These are phyloP conservation scores for Lentinula edodes DNA, from an alignment of 768 basidiomycete genomes.

Conservation along the genomic window DNA sequence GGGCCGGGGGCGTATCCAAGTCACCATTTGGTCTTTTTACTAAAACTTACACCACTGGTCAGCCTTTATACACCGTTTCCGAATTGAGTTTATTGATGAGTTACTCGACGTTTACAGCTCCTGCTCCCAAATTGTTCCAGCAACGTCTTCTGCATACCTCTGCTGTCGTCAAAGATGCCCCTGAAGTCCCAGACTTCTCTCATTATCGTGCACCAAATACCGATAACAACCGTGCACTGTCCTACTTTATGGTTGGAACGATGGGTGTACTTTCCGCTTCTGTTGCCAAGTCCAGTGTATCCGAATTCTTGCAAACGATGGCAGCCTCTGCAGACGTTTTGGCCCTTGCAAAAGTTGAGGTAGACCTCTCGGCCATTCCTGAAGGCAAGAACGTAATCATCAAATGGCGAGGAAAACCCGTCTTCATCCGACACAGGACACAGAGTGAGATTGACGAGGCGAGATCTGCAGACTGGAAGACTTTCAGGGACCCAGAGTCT, in stretches of 20 bases:
- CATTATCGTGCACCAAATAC: constrained; percentile 70
- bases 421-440: constrained; percentile 98
- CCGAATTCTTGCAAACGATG: constrained; percentile 95
- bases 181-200: constrained; percentile 86
- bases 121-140: constrained; percentile 49
- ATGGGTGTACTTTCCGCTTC: constrained; percentile 93
- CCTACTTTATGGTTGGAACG: constrained; percentile 88
- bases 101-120: constrained; percentile 28
- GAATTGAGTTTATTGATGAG: background rate
- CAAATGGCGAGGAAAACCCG: constrained; percentile 99
- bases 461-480: constrained; percentile 76
- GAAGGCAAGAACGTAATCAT: constrained; percentile 97
- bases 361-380: constrained; percentile 84
- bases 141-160: constrained; percentile 79
- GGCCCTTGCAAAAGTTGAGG: constrained; percentile 96
- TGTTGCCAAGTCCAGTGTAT: constrained; percentile 87
- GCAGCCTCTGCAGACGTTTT: constrained; percentile 96
- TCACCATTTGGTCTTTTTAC: constrained; percentile 53
- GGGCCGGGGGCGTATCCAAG: constrained; percentile 53
- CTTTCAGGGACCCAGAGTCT: constrained; percentile 84
- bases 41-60: constrained; percentile 61
- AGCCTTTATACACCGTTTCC: constrained; percentile 13
- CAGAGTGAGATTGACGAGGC: constrained; percentile 90
- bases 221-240: constrained; percentile 65
- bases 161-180: constrained; percentile 57